Percentiles rank a stretch among this genome's conserved stretches.
phyloP scores from a whole-genome alignment of 768 basidiomycete genomes.

The Glaciozyma antarctica region DNA sequence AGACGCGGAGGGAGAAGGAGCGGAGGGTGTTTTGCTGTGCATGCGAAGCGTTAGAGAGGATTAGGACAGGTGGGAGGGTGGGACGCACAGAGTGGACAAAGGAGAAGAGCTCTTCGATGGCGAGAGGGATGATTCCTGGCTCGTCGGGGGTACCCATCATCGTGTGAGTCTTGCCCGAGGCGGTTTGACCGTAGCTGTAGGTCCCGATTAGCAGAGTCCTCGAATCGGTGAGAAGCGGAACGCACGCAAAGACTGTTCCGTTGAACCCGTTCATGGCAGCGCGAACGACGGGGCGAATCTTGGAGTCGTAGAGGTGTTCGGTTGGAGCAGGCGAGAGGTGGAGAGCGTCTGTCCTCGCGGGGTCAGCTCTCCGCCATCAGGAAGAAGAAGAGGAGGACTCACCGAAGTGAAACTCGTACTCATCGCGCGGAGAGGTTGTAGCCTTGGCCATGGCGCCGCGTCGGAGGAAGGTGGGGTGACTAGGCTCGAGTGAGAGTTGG shows the following conservation, averaged over 20 bases:
- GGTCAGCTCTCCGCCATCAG: too few species aligned
- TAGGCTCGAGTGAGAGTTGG: constrained; percentile 6
- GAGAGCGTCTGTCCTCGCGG: constrained; percentile 22
- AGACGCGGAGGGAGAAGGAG: constrained; percentile 89
- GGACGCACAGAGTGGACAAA: constrained; percentile 52
- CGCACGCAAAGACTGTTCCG: constrained; percentile 74
- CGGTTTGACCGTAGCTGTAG: constrained; percentile 56
- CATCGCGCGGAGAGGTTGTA: constrained; percentile 1
- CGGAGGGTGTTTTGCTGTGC: constrained; percentile 53
- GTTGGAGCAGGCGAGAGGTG: constrained; percentile 30
- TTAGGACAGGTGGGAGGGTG: neutral
- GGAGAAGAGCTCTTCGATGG: constrained; percentile 83
- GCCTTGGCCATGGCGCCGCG: constrained; percentile 15
- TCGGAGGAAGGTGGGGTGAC: constrained; percentile 22
- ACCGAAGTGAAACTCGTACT: constrained; percentile 22
- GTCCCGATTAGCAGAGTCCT: constrained; percentile 33
- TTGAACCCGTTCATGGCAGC: constrained; percentile 98
- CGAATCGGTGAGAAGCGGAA: constrained; percentile 39
- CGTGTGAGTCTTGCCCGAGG: constrained; percentile 65
- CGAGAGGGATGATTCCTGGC: constrained; percentile 87
- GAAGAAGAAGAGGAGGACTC: too few species aligned
- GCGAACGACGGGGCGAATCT: constrained; percentile 31
- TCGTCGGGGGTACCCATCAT: constrained; percentile 55
- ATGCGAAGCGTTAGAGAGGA: constrained; percentile 6
- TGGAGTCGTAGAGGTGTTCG: constrained; percentile 26